Evolutionary conservation across 331 rosid genomes (phyloP), one percentile per base, ranked within the genome.

Genomic region (Malus hybrid): DNA sequence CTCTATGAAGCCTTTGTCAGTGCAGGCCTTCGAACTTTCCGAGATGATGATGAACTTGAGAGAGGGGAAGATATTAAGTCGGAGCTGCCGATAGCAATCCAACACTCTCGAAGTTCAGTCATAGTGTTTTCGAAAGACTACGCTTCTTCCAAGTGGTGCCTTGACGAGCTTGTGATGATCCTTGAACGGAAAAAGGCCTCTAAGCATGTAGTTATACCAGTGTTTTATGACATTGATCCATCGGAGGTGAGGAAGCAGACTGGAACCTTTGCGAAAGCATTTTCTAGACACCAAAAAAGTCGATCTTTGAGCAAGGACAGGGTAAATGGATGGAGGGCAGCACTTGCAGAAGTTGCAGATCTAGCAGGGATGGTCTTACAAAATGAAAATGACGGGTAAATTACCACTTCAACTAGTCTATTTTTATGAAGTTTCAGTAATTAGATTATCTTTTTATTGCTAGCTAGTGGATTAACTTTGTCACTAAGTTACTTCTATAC

Each of bases 151-250:
- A 7, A 2, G 46, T 44, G 77, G 77, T 62, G 61, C 60, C 77
- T 73, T 10, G 44, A 73, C 28, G 77, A 73, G 20, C 70, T 73
- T 18, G 7, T 63, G 4, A 6, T 3, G 62, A 73, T 73, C 46
- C 42, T 61, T 2, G 7, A 28, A 46, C 13, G 60, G 31, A 36
- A 6, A 5, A 59, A 20, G 16, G 22, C 11, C 10, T 52, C 50
- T 7, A 31, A 1, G 0, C 33, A 71, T 71, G 5, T 70, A 22
- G 55, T 70, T 33, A 10, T 77, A 1, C 81, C 81, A 4, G 62
- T 77, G 9, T 77, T 77, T 54, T 62, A 77, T 15, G 33, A 20
- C 12, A 32, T 65, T 1, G 78, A 75, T 52, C 78, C 78, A 6
- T 19, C 65, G 29, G 24, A 75, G 9, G 71, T 75, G 36, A 20